Evolutionary conservation across 257 asterid species (phyloP).

Genomic region (Solanum piurae): DNA sequence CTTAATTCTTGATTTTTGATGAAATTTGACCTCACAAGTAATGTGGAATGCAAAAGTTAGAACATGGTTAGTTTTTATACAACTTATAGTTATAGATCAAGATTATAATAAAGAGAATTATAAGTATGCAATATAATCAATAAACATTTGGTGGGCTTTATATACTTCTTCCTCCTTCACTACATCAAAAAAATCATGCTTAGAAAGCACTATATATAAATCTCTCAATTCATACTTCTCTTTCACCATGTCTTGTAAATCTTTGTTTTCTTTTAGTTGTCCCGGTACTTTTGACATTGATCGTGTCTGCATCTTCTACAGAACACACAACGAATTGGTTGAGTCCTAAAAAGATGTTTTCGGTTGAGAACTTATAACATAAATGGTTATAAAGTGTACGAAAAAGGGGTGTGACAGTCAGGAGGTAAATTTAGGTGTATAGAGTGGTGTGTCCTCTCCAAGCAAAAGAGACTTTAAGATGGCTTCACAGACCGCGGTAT

Average conservation of each 20-base stretch:
- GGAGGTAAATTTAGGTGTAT: constrained; percentile 23
- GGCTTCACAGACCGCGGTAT: constrained; percentile 71
- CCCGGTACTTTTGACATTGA: neutral
- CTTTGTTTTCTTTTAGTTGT: neutral
- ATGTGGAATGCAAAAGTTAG: neutral
- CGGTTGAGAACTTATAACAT: neutral
- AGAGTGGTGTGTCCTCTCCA: constrained; percentile 59
- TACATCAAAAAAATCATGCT: neutral
- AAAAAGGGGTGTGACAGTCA: neutral
- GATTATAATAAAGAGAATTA: neutral
- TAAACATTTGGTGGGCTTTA: neutral
- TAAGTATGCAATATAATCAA: neutral
- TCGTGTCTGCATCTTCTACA: neutral
- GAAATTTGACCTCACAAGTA: neutral
- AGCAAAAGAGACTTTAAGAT: constrained; percentile 76
- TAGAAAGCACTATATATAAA: neutral
- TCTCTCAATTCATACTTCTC: neutral
- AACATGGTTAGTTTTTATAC: neutral
- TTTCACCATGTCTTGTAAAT: neutral
- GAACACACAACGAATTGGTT: neutral
- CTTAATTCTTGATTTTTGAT: neutral
- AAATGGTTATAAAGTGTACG: neutral
- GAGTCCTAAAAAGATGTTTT: neutral
- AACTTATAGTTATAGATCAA: neutral
- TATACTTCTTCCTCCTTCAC: neutral